Evolutionary conservation across 1,284 basidiomycete species (phyloP).

Genomic region (Leccinum pachyderme): DNA sequence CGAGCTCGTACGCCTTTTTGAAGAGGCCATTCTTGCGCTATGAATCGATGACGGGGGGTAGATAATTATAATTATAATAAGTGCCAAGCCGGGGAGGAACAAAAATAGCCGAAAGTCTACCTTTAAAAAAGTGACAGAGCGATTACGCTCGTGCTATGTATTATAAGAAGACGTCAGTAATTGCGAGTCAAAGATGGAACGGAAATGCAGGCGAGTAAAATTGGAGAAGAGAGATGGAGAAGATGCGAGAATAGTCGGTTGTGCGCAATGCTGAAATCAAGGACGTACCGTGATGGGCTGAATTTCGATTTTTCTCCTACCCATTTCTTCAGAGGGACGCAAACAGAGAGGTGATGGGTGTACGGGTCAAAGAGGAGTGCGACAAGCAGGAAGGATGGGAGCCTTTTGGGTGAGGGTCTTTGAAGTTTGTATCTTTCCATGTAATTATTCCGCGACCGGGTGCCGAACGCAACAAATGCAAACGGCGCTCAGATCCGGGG

Average conservation of each 20-base stretch:
- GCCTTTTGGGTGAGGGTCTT: constrained; percentile 34
- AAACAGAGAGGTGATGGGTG: constrained; percentile 24
- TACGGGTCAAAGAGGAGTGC: constrained; percentile 17
- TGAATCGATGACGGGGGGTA: constrained; percentile 28
- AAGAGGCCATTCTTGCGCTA: constrained; percentile 86
- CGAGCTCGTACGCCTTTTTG: constrained; percentile 89
- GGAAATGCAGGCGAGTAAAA: constrained; percentile 25
- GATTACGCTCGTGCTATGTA: constrained; percentile 83
- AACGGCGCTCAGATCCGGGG: constrained; percentile 36
- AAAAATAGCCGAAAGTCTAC: constrained; percentile 56
- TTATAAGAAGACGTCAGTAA: constrained; percentile 30
- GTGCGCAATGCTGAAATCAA: constrained; percentile 18
- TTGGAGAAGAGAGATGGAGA: constrained; percentile 21
- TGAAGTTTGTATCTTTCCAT: constrained; percentile 35
- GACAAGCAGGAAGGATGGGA: constrained; percentile 29
- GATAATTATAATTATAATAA: constrained; percentile 34
- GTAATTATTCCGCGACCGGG: constrained; percentile 37
- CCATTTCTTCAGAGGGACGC: constrained; percentile 49
- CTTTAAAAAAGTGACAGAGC: constrained; percentile 90
- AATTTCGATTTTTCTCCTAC: constrained; percentile 87
- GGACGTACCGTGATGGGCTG: constrained; percentile 75
- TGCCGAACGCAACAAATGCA: constrained; percentile 35
- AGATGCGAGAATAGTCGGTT: constrained; percentile 29
- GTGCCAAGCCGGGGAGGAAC: constrained; percentile 44
- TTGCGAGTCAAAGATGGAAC: constrained; percentile 32